phyloP scores from a whole-genome alignment of 768 basidiomycete species.

The Lactifluus pinguis region DNA sequence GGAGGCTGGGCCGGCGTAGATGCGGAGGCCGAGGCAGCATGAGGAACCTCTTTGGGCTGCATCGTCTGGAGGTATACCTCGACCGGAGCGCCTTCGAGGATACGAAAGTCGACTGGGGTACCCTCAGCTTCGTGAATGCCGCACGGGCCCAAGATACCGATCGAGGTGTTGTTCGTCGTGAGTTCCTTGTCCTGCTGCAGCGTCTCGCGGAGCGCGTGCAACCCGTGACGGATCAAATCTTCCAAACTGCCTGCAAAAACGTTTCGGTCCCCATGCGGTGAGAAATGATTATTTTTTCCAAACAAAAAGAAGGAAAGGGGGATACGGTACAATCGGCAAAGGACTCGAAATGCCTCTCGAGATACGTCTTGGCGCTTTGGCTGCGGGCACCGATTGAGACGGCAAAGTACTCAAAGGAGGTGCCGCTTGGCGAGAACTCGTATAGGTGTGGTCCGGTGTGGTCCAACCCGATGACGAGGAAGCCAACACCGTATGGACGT shows the following conservation, averaged over 20 bases:
- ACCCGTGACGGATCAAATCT: constrained; percentile 84
- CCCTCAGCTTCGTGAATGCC: constrained; percentile 44
- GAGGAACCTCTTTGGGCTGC: constrained; percentile 52
- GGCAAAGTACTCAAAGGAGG: constrained; percentile 95
- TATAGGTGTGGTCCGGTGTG: constrained; percentile 96
- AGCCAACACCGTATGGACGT: constrained; percentile 96
- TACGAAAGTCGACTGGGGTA: constrained; percentile 60
- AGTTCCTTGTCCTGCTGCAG: constrained; percentile 98
- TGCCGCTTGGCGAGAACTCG: constrained; percentile 97
- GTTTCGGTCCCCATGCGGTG: background rate
- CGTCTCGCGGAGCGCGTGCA: constrained; percentile 92
- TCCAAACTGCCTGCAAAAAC: constrained; percentile 60
- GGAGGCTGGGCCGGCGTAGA: constrained; percentile 33
- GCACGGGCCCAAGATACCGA: constrained; percentile 81
- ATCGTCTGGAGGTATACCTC: constrained; percentile 69
- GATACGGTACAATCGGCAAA: constrained; percentile 63
- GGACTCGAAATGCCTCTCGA: constrained; percentile 87
- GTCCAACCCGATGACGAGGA: constrained; percentile 94
- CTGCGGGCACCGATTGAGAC: constrained; percentile 98
- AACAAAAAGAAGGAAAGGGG: background rate
- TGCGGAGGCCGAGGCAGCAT: constrained; percentile 27
- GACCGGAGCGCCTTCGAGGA: constrained; percentile 76
- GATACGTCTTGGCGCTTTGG: constrained; percentile 97
- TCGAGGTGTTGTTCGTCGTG: constrained; percentile 85
- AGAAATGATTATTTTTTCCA: background rate